A percentile compares a stretch with the other conserved stretches of the same genome.
phyloP scores from a whole-genome alignment of 2,329 filamentous ascomycete genomes.

The Parasarocladium wereldwijsianum region DNA sequence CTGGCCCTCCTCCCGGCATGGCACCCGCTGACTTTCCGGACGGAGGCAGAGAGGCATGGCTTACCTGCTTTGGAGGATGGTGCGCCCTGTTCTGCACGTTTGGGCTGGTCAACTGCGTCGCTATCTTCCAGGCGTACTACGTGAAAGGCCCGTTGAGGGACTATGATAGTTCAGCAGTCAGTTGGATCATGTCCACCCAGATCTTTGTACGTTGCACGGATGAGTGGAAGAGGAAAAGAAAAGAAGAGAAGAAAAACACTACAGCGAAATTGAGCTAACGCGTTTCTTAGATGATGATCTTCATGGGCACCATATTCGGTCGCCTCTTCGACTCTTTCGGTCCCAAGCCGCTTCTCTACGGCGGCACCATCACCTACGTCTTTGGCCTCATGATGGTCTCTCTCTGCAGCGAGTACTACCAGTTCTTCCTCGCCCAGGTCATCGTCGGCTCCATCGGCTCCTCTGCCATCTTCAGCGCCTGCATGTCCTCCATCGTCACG shows the following conservation, averaged over 20 bases:
- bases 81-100: constrained; percentile 12
- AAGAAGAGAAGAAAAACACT: neutral
- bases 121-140: constrained; percentile 47
- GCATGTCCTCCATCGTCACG: constrained; percentile 26
- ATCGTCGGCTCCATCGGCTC: constrained; percentile 26
- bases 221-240: neutral
- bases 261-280: constrained; percentile 3
- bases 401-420: constrained; percentile 29
- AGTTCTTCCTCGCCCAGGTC: constrained; percentile 27
- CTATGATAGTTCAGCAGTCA: constrained; percentile 34
- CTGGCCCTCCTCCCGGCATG: constrained; percentile 16
- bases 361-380: constrained; percentile 41
- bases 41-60: constrained; percentile 41
- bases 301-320: constrained; percentile 19
- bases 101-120: constrained; percentile 28
- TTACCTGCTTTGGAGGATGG: constrained; percentile 5
- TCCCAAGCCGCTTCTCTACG: constrained; percentile 38
- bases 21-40: constrained; percentile 42
- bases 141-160: constrained; percentile 28
- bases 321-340: constrained; percentile 51
- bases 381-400: constrained; percentile 53
- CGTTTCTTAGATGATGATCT: too few relatives aligned
- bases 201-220: constrained; percentile 15
- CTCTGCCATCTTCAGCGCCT: constrained; percentile 25
- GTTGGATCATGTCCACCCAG: constrained; percentile 37